Evolutionary conservation across 148 eudicot species (phyloP).

Genomic region (Amaranthus cruentus): DNA sequence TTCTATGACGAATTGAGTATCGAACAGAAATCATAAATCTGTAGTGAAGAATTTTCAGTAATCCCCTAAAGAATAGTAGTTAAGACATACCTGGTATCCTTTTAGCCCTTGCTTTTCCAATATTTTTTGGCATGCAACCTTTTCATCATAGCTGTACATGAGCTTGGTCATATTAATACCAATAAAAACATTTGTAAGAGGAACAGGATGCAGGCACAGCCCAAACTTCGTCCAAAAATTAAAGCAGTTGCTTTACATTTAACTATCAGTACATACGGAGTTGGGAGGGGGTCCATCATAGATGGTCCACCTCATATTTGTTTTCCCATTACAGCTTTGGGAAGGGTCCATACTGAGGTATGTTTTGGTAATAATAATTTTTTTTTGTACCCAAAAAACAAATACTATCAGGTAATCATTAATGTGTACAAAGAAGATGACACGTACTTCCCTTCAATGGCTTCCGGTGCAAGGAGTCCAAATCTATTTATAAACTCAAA

Average conservation of each 20-base stretch:
- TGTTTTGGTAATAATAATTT: too few relatives aligned
- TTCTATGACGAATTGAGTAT: background rate
- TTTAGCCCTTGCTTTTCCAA: slow-evolving; percentile 77
- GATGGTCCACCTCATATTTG: too few relatives aligned
- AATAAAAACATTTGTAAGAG: slow-evolving; percentile 7
- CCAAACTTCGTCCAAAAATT: background rate
- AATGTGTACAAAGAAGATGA: slow-evolving; percentile 4
- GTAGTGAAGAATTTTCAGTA: background rate
- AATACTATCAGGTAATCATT: background rate
- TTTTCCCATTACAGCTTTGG: too few relatives aligned
- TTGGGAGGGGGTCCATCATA: too few relatives aligned
- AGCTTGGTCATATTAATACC: slow-evolving; percentile 13
- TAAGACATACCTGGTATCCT: slow-evolving; percentile 77
- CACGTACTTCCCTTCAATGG: slow-evolving; percentile 60
- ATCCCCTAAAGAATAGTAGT: slow-evolving; percentile 18
- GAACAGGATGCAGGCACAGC: background rate
- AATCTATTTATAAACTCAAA: slow-evolving; percentile 94
- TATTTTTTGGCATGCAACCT: slow-evolving; percentile 66
- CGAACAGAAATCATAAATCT: slow-evolving; percentile 3
- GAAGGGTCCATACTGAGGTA: too few relatives aligned
- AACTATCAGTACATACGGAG: background rate
- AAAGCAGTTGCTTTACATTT: background rate
- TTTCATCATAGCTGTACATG: slow-evolving; percentile 74
- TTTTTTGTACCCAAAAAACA: background rate
- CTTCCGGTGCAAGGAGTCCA: slow-evolving; percentile 88